Evolutionary conservation across 2,329 filamentous ascomycete genomes (phyloP).

Genomic region (Arachnomyces sp.): DNA sequence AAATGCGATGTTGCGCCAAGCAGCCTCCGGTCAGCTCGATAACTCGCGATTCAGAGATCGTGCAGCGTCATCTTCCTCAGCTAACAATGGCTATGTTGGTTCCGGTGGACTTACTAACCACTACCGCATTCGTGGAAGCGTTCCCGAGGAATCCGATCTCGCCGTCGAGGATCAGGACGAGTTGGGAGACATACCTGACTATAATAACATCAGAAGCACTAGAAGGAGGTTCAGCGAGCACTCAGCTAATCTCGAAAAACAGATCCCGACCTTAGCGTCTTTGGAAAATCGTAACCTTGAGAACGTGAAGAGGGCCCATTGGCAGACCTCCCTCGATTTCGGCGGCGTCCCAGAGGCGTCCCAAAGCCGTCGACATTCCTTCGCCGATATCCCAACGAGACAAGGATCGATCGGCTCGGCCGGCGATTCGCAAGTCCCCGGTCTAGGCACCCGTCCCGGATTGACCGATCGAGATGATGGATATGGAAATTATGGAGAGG

Average conservation of each 20-base stretch:
- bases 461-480: slow-evolving; percentile 31
- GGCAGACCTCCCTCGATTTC: slow-evolving; percentile 45
- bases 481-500: slow-evolving; percentile 29
- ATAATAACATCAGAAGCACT: slow-evolving; percentile 31
- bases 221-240: slow-evolving; percentile 38
- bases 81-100: slow-evolving; percentile 26
- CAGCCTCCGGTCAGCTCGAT: slow-evolving; percentile 33
- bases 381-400: slow-evolving; percentile 43
- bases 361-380: slow-evolving; percentile 45
- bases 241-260: slow-evolving; percentile 34
- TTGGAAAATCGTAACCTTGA: slow-evolving; percentile 39
- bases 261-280: slow-evolving; percentile 28
- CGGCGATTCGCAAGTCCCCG: slow-evolving; percentile 23
- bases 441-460: slow-evolving; percentile 15
- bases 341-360: slow-evolving; percentile 38
- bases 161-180: slow-evolving; percentile 40
- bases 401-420: slow-evolving; percentile 37
- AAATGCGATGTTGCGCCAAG: slow-evolving; percentile 41
- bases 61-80: slow-evolving; percentile 33
- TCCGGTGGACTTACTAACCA: slow-evolving; percentile 24
- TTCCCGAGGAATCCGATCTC: slow-evolving; percentile 38
- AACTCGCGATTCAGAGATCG: slow-evolving; percentile 31
- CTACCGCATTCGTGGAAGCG: slow-evolving; percentile 34
- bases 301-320: slow-evolving; percentile 41
- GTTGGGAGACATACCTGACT: slow-evolving; percentile 31